phyloP scores from a whole-genome alignment of 345 rosid species.

The Brassica napus region Da-Ae NC_063446.1:73111501-73112000 shows the following conservation, averaged over 20 bases:
- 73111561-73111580: slow-evolving; percentile 14
- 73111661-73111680: slow-evolving; percentile 86
- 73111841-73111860: not conserved
- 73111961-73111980: not conserved
- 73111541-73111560: slow-evolving; percentile 17
- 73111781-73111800: not conserved
- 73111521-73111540: slow-evolving; percentile 13
- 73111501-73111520: slow-evolving; percentile 37
- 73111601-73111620: slow-evolving; percentile 32
- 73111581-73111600: slow-evolving; percentile 16
- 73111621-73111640: slow-evolving; percentile 38
- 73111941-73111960: slow-evolving; percentile 22
- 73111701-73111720: slow-evolving; percentile 76
- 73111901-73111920: slow-evolving; percentile 9
- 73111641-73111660: slow-evolving; percentile 82
- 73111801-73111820: slow-evolving; percentile 1
- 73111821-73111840: slow-evolving; percentile 1
- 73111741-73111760: slow-evolving; percentile 71
- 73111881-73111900: slow-evolving; percentile 13
- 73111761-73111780: slow-evolving; percentile 7
- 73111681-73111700: slow-evolving; percentile 70
- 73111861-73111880: slow-evolving; percentile 11
- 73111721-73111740: slow-evolving; percentile 69
- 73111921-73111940: slow-evolving; percentile 13
- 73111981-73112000: slow-evolving; percentile 5